Evolutionary conservation across 1,284 basidiomycete genomes (phyloP), one percentile per base, ranked within the genome.

Genomic region (Trichosporon asahii): DNA sequence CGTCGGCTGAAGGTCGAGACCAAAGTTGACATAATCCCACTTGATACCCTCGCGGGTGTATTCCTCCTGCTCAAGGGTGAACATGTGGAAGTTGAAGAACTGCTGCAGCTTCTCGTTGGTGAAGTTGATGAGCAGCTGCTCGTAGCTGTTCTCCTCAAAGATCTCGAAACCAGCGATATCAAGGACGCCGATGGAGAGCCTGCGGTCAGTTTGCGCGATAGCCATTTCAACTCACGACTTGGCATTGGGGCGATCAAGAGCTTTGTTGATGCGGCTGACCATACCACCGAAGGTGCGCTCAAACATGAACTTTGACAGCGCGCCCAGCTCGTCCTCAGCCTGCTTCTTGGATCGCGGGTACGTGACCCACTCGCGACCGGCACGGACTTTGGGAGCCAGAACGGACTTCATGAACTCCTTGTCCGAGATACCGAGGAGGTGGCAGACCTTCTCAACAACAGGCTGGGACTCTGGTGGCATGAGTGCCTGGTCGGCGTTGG

Each of bases 141-240:
- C 97, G 82, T 99, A 99, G 14, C 91, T 91, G 81, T 95, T 95
- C 78, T 70, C 68, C 80, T 82, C 81, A 72, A 88, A 85, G 78
- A 99, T 99, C 83, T 99, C 97, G 85, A 99, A 99, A 23, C 97
- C 97, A 7, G 97, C 97, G 70, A 99, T 99, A 88, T 99, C 97
- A 35, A 99, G 88, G 2, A 99, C 97, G 60, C 97, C 97, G 73
- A 99, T 99, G 82, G 98, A 99, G 1, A 82, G 71, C 7, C 93
- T 95, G 40, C 14, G 3, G 65, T 71, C 40, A 68, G 55, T 33
- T 35, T 9, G 3, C 0, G n/a, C n/a, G n/a, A 6, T 14, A 3
- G 2, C 12, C 25, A 21, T 18, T 3, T 46, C 2, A 11, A 73
- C 79, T 76, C 64, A 80, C 77, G 93, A 91, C 83, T 97, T 97